Evolutionary conservation across 83 land plant genomes (phyloP).

Genomic region (Larix sibirica): DNA sequence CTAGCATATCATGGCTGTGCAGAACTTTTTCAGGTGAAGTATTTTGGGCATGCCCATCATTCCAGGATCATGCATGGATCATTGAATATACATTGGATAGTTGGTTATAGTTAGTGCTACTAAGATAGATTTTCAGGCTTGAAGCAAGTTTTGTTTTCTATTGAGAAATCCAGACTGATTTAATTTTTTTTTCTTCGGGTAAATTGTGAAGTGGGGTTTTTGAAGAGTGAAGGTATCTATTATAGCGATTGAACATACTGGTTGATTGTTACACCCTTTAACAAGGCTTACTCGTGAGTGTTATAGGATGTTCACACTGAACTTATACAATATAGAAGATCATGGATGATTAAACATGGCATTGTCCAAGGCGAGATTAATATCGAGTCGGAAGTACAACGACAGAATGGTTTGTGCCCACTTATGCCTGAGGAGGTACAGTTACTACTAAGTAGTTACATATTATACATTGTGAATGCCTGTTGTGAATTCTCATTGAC

Average conservation of each 20-base stretch:
- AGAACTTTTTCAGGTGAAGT: slow-evolving; percentile 87
- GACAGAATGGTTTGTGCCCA: slow-evolving; percentile 84
- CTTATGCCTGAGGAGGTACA: slow-evolving; percentile 97
- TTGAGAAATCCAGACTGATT: not conserved
- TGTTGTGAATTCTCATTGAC: not conserved
- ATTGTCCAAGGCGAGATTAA: slow-evolving; percentile 53
- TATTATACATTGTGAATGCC: not conserved
- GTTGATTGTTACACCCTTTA: not conserved
- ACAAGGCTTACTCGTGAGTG: slow-evolving; percentile 1
- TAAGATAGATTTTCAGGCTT: not conserved
- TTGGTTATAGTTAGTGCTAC: not conserved
- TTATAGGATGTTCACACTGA: slow-evolving; percentile 90
- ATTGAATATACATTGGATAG: not conserved
- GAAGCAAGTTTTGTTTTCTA: not conserved
- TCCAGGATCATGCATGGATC: not conserved
- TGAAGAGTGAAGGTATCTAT: not conserved
- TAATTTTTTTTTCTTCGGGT: not conserved
- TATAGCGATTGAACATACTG: not conserved
- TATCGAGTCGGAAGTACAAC: slow-evolving; percentile 70
- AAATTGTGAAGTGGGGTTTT: not conserved
- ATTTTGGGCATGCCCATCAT: not conserved
- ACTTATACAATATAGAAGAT: slow-evolving; percentile 79
- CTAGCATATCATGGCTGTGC: slow-evolving; percentile 98
- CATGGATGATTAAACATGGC: slow-evolving; percentile 70
- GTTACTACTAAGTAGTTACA: not conserved